Evolutionary conservation across 2,329 filamentous ascomycete genomes (phyloP).

Genomic region (Ophiostoma himal-ulmi): DNA sequence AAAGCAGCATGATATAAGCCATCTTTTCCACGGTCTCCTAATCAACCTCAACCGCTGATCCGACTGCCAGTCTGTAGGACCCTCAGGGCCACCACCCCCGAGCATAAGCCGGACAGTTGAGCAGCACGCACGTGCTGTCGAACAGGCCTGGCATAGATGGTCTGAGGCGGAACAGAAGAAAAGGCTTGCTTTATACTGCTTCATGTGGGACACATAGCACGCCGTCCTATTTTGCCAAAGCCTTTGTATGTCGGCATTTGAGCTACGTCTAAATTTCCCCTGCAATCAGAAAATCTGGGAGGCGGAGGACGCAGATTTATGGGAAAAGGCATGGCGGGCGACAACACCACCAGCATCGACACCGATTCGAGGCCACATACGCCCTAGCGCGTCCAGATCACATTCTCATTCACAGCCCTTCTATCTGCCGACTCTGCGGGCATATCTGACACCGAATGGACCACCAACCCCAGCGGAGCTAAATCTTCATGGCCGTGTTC

Average conservation of each 20-base stretch:
- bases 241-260: conserved; percentile 27
- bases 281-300: conserved; percentile 25
- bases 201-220: conserved; percentile 27
- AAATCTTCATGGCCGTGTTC: conserved; percentile 15
- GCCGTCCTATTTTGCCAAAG: conserved; percentile 27
- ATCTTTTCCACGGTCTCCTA: conserved; percentile 26
- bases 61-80: conserved; percentile 24
- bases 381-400: background rate
- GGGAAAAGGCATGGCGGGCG: conserved; percentile 18
- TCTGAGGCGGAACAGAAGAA: conserved; percentile 24
- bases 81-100: background rate
- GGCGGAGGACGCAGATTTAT: conserved; percentile 12
- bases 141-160: conserved; percentile 21
- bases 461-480: conserved; percentile 11
- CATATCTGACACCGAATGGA: conserved; percentile 10
- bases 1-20: conserved; percentile 27
- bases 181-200: conserved; percentile 24
- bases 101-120: background rate
- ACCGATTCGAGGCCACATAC: background rate
- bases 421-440: conserved; percentile 13
- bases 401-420: conserved; percentile 12
- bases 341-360: background rate
- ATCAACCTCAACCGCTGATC: conserved; percentile 26
- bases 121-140: conserved; percentile 1
- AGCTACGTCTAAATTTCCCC: conserved; percentile 23